These are phyloP conservation scores for Graphilbum sp. DNA, from an alignment of 2,329 filamentous ascomycete genomes.

Conservation along the genomic window DNA sequence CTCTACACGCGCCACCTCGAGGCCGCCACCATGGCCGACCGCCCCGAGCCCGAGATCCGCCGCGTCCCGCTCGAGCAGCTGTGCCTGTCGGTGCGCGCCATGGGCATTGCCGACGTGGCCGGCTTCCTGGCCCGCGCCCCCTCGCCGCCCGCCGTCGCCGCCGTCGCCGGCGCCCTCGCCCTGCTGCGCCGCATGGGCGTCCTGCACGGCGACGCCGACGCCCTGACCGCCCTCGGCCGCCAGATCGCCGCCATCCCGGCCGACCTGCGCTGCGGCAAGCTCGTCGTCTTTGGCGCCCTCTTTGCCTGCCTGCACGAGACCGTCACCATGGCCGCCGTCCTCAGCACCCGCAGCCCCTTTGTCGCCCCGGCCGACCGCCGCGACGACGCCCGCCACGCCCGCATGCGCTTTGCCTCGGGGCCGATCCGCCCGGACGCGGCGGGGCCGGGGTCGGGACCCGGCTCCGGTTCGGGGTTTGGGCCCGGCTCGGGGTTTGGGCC, in stretches of 20 bases:
- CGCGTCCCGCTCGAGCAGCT: constrained; percentile 88
- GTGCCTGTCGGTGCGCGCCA: constrained; percentile 84
- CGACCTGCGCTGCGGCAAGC: constrained; percentile 80
- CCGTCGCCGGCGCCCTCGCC: constrained; percentile 71
- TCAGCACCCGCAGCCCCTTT: constrained; percentile 67
- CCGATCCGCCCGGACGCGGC: constrained; percentile 21
- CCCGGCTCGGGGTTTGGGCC: no score
- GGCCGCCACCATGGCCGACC: constrained; percentile 55
- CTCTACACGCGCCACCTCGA: constrained; percentile 81
- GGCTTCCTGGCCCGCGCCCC: constrained; percentile 72
- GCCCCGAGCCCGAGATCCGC: constrained; percentile 85
- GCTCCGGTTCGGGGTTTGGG: no score
- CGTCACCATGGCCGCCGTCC: constrained; percentile 75
- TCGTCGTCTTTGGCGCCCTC: constrained; percentile 88
- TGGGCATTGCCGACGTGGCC: constrained; percentile 74
- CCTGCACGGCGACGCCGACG: constrained; percentile 29
- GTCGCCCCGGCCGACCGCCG: constrained; percentile 63
- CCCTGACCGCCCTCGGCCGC: constrained; percentile 71
- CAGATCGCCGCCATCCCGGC: constrained; percentile 93
- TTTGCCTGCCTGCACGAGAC: constrained; percentile 85
- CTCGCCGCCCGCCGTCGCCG: constrained; percentile 71
- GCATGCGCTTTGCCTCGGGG: constrained; percentile 49
- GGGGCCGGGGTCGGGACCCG: no score
- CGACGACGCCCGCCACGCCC: constrained; percentile 63
- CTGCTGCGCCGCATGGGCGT: constrained; percentile 76